Conservation (phyloP, 2,329 filamentous ascomycete genomes). For the Pseudonectria foliicola region DNA sequence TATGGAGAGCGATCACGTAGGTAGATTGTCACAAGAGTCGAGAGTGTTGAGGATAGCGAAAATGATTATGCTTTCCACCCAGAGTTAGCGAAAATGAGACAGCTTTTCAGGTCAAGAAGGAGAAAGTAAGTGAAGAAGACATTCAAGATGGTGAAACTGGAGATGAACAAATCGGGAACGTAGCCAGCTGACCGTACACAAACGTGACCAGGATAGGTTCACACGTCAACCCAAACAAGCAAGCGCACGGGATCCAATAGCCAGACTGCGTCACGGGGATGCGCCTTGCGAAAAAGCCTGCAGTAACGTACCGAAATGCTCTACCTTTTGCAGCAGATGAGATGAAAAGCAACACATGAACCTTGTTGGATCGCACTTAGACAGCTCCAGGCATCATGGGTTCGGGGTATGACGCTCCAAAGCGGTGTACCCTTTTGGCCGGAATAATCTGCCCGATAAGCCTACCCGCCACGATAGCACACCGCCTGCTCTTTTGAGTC, state of each 20-base stretch:
- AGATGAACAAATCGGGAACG: background rate
- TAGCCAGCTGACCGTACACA: constrained; percentile 16
- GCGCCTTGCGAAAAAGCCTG: no score
- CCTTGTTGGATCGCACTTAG: constrained; percentile 1
- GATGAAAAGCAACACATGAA: background rate
- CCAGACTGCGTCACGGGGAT: no score
- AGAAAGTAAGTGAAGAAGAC: background rate
- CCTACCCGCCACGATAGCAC: constrained; percentile 3
- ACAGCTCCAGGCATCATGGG: constrained; percentile 18
- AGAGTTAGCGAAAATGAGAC: no score
- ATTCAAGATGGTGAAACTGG: background rate
- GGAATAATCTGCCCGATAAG: constrained; percentile 15
- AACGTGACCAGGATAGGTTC: constrained; percentile 15
- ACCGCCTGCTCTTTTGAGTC: constrained; percentile 19
- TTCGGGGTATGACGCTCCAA: constrained; percentile 19
- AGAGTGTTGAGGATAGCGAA: no score
- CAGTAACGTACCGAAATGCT: no score
- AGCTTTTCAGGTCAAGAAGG: no score
- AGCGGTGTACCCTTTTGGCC: constrained; percentile 21
- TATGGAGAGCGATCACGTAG: no score
- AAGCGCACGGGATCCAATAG: constrained; percentile 1
- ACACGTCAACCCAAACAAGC: constrained; percentile 16
- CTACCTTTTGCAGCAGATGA: no score
- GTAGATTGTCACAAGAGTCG: no score
- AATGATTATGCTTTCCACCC: no score